phyloP scores from a whole-genome alignment of 306 rosid species.

The Cucumis sativus region Cucumber_9930_V3 NC_026659.2:25452001-25452500 shows the following conservation, averaged over 20 bases:
- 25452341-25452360: background rate
- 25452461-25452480: background rate
- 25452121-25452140: too few species aligned
- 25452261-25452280: background rate
- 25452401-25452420: background rate
- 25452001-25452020: too few species aligned
- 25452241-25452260: background rate
- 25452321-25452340: background rate
- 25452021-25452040: too few species aligned
- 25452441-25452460: background rate
- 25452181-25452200: background rate
- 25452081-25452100: too few species aligned
- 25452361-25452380: background rate
- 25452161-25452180: background rate
- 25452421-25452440: background rate
- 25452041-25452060: too few species aligned
- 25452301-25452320: background rate
- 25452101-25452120: too few species aligned
- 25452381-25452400: background rate
- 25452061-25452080: too few species aligned
- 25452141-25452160: background rate
- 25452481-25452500: too few species aligned
- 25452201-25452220: background rate
- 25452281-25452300: background rate
- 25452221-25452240: background rate